phyloP scores from a whole-genome alignment of 2,329 filamentous ascomycete species.

The Dryadomyces sulphureus region DNA sequence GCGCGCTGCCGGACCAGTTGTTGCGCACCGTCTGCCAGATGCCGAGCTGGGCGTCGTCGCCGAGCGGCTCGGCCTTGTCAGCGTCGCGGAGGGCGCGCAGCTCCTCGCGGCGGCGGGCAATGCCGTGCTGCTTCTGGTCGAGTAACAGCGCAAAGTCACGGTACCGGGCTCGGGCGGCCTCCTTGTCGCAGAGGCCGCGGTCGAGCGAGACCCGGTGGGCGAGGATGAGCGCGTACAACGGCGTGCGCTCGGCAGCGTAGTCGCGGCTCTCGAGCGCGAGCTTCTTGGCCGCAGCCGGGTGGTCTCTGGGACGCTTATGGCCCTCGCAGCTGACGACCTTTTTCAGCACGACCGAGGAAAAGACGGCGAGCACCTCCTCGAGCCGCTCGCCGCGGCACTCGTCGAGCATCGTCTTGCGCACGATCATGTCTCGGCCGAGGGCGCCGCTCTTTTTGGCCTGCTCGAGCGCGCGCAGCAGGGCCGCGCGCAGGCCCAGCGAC shows the following conservation, averaged over 20 bases:
- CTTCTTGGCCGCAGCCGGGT: conserved; percentile 34
- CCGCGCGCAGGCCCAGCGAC: conserved; percentile 77
- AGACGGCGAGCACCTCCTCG: conserved; percentile 69
- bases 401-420: conserved; percentile 92
- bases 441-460: conserved; percentile 77
- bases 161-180: conserved; percentile 42
- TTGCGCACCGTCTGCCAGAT: conserved; percentile 48
- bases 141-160: conserved; percentile 49
- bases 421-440: conserved; percentile 61
- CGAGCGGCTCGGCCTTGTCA: conserved; percentile 15
- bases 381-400: conserved; percentile 88
- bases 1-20: conserved; percentile 66
- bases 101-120: conserved; percentile 28
- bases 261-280: conserved; percentile 45
- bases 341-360: conserved; percentile 72
- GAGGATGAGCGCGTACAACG: conserved; percentile 52
- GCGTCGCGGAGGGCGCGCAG: conserved; percentile 15
- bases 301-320: conserved; percentile 8
- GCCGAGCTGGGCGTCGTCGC: conserved; percentile 27
- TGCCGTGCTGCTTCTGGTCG: conserved; percentile 42
- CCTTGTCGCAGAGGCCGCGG: conserved; percentile 43
- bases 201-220: conserved; percentile 56
- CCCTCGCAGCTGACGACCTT: conserved; percentile 32
- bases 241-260: conserved; percentile 36
- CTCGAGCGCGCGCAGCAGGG: conserved; percentile 66